These are phyloP conservation scores for Plicaturopsis crispa DNA, from an alignment of 768 basidiomycete genomes.

Conservation along the genomic window DNA sequence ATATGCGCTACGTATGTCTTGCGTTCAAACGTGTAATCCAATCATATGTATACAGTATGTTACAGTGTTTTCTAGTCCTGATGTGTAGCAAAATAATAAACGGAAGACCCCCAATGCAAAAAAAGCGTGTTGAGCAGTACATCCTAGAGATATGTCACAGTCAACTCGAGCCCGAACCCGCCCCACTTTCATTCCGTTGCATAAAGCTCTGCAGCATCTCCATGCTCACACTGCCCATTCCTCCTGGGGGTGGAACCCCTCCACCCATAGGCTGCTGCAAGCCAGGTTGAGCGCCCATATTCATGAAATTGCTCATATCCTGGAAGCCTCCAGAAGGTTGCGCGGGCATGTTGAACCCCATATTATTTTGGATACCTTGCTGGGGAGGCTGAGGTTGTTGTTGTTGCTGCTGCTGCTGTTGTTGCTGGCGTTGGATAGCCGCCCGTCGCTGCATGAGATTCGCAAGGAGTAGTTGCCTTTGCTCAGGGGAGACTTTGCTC, in stretches of 20 bases:
- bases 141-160: no score
- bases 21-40: neutral
- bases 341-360: neutral
- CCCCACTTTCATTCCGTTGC: slow-evolving; percentile 22
- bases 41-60: no score
- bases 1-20: neutral
- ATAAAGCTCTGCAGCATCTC: slow-evolving; percentile 42
- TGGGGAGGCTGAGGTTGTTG: slow-evolving; percentile 2
- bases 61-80: no score
- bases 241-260: slow-evolving; percentile 5
- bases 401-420: slow-evolving; percentile 12
- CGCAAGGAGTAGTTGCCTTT: slow-evolving; percentile 1
- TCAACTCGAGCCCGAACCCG: neutral
- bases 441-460: slow-evolving; percentile 7
- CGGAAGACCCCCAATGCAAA: no score
- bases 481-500: slow-evolving; percentile 1
- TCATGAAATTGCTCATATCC: slow-evolving; percentile 1
- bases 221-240: slow-evolving; percentile 20
- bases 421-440: slow-evolving; percentile 2
- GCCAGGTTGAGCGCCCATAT: neutral
- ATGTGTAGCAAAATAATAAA: no score
- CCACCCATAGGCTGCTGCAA: slow-evolving; percentile 9
- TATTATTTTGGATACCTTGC: neutral
- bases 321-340: no score
- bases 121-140: neutral